These are phyloP conservation scores for Bacidia gigantensis DNA, from an alignment of 495 filamentous ascomycete genomes.

Conservation along the genomic window DNA sequence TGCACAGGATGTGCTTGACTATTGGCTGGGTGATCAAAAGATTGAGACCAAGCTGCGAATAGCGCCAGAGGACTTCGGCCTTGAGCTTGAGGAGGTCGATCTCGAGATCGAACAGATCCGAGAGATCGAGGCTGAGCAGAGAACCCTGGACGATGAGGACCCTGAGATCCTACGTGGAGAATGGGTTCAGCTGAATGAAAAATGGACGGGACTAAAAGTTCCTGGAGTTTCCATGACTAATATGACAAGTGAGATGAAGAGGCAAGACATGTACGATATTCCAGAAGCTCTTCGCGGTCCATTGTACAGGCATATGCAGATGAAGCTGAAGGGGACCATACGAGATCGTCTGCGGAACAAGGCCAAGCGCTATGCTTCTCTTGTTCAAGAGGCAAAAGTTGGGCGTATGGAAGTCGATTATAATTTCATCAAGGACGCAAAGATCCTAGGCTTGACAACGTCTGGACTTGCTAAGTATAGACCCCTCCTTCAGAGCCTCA, in stretches of 20 bases:
- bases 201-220: conserved; percentile 28
- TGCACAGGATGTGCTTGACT: conserved; percentile 34
- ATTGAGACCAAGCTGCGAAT: conserved; percentile 27
- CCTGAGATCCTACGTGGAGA: conserved; percentile 40
- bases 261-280: conserved; percentile 44
- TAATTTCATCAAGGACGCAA: conserved; percentile 35
- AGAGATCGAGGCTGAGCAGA: conserved; percentile 51
- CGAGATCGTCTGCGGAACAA: conserved; percentile 29
- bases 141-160: conserved; percentile 33
- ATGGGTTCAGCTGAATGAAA: conserved; percentile 32
- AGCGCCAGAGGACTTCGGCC: conserved; percentile 30
- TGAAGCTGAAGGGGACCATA: conserved; percentile 30
- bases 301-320: conserved; percentile 45
- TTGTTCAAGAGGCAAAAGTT: conserved; percentile 30
- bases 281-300: conserved; percentile 36
- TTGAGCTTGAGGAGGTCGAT: conserved; percentile 48
- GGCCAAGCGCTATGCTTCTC: conserved; percentile 29
- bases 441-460: conserved; percentile 60
- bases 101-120: conserved; percentile 50
- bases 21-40: conserved; percentile 48
- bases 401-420: conserved; percentile 44
- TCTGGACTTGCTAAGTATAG: conserved; percentile 87
- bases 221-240: conserved; percentile 17
- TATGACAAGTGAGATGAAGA: conserved; percentile 24
- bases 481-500: conserved; percentile 51